Evolutionary conservation across 2,329 filamentous ascomycete genomes (phyloP).

Genomic region (Aotearoamyces nothofagi): DNA sequence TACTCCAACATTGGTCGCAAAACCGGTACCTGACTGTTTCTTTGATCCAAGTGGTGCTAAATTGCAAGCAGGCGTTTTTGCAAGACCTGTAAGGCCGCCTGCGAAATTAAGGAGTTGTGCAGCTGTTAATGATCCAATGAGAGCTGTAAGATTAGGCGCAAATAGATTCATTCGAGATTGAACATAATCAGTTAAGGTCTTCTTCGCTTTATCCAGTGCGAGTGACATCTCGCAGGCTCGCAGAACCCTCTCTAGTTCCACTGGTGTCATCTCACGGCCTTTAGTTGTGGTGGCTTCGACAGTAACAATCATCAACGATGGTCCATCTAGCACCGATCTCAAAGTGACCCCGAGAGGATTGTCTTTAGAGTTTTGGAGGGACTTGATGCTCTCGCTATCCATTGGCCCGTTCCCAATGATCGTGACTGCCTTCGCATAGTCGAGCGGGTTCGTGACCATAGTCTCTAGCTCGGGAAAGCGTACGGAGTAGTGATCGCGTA

Average conservation of each 20-base stretch:
- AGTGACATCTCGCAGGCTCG: slow-evolving; percentile 78
- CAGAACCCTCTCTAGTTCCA: slow-evolving; percentile 59
- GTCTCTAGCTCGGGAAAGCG: slow-evolving; percentile 87
- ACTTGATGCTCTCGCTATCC: slow-evolving; percentile 66
- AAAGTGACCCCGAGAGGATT: slow-evolving; percentile 66
- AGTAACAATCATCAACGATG: slow-evolving; percentile 88
- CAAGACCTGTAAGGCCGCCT: slow-evolving; percentile 74
- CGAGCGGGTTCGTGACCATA: slow-evolving; percentile 78
- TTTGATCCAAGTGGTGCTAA: slow-evolving; percentile 83
- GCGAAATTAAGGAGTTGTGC: slow-evolving; percentile 94
- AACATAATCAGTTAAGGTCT: slow-evolving; percentile 79
- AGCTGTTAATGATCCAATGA: slow-evolving; percentile 85
- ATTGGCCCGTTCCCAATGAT: slow-evolving; percentile 88
- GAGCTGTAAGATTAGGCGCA: slow-evolving; percentile 79
- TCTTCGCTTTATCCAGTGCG: slow-evolving; percentile 76
- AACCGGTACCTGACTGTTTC: slow-evolving; percentile 61
- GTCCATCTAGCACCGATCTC: slow-evolving; percentile 70
- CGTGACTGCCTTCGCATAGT: slow-evolving; percentile 89
- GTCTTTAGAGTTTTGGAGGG: slow-evolving; percentile 58
- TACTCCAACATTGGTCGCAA: slow-evolving; percentile 85
- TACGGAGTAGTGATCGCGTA: slow-evolving; percentile 87
- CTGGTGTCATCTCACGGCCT: slow-evolving; percentile 59
- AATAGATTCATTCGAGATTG: slow-evolving; percentile 95
- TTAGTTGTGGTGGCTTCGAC: slow-evolving; percentile 86
- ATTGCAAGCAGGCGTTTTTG: slow-evolving; percentile 89